These are phyloP conservation scores for Phytophthora fragariae DNA, from an alignment of 352 stramenopile species.

Conservation along the genomic window DNA sequence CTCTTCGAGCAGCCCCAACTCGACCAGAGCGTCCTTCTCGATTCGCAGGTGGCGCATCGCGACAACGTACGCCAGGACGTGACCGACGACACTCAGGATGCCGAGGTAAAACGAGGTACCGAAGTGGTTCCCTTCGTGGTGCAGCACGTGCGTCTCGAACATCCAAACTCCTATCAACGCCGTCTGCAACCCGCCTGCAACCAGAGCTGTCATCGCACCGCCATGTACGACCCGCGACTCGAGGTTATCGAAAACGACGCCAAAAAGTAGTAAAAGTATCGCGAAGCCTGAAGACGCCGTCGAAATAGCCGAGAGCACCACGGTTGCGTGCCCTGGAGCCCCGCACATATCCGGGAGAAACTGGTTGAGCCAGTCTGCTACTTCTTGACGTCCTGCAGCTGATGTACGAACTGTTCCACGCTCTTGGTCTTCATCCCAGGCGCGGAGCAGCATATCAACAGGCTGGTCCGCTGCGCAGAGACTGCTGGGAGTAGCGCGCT, in stretches of 20 bases:
- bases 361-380: slow-evolving; percentile 43
- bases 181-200: slow-evolving; percentile 37
- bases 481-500: slow-evolving; percentile 30
- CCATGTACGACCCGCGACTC: slow-evolving; percentile 50
- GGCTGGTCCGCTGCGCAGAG: slow-evolving; percentile 41
- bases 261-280: slow-evolving; percentile 45
- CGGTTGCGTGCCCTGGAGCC: slow-evolving; percentile 38
- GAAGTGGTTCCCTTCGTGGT: slow-evolving; percentile 40
- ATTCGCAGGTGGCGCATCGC: slow-evolving; percentile 49
- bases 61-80: slow-evolving; percentile 39
- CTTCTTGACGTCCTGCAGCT: slow-evolving; percentile 22
- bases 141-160: slow-evolving; percentile 45
- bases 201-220: slow-evolving; percentile 35
- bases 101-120: slow-evolving; percentile 62
- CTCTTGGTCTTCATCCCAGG: slow-evolving; percentile 43
- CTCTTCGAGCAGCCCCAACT: slow-evolving; percentile 39
- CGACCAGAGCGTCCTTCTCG: slow-evolving; percentile 47
- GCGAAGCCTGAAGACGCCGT: slow-evolving; percentile 30
- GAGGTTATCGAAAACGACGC: slow-evolving; percentile 53
- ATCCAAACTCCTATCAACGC: slow-evolving; percentile 52
- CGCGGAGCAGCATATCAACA: slow-evolving; percentile 42
- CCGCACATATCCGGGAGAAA: slow-evolving; percentile 57
- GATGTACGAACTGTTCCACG: slow-evolving; percentile 27
- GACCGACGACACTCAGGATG: slow-evolving; percentile 39
- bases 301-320: slow-evolving; percentile 40